Base-by-base conservation (phyloP, 2,329 filamentous ascomycete species). In the Ceratocystis cubensis region DNA sequence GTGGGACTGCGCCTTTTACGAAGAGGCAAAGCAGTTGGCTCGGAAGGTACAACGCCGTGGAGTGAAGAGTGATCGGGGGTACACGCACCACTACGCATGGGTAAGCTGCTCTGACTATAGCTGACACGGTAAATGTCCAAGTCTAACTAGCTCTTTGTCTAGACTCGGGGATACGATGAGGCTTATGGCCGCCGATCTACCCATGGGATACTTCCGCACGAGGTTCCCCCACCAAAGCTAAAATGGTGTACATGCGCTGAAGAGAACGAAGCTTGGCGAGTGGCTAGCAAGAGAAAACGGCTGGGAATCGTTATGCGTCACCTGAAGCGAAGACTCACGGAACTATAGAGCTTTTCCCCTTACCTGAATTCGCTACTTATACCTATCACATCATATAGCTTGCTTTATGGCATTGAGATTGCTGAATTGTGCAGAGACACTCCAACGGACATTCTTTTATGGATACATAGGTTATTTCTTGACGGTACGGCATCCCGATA, bases 1-100 rank as follows among this genome's bases (percentile, higher is more conserved):
- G 20, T 65, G 63, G 63, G 63, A 65, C 22, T 65, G 63, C 44
- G 63, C 63, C 63, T 65, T 59, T 37, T 65, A 59, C 50, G 63
- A 65, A 33, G 63, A 65, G 50, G 63, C 37, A 7, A 65, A 65
- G 50, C 63, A 65, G 22, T 37, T 65, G 13, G 20, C 30, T 45
- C 50, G 41, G 20, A 65, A 65, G 50, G 37, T 65, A 4, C 50
- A 65, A 41, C 63, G 63, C 22, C 63, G 63, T 25, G 63, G 63
- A n/a, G 37, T 65, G 20, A 17, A 37, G n/a, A 45, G 63, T 17
- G 63, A 65, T 30, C 33, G 33, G 17, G 30, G 63, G 25, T 65
- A 65, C 37, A 65, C 63, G 6, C 63, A 65, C 25, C 63, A 65
- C 22, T 65, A 65, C 17, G 63, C 63, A 15, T 65, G 63, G 63